These are phyloP conservation scores for Fistulifera solaris DNA, from an alignment of 108 stramenopile species.

Conservation along the genomic window DNA sequence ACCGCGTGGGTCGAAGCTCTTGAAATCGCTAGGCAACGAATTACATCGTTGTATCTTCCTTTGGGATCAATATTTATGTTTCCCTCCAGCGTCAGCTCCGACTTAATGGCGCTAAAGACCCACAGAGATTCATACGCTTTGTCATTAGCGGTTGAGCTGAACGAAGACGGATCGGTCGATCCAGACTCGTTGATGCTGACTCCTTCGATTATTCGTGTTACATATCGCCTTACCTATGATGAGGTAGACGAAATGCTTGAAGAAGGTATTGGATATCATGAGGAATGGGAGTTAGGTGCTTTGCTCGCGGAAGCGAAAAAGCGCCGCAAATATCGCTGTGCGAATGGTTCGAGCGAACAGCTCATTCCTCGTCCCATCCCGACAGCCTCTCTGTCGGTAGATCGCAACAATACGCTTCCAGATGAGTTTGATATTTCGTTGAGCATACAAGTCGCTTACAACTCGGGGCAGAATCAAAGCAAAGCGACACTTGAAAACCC, in stretches of 20 bases:
- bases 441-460: conserved; percentile 55
- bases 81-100: conserved; percentile 37
- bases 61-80: conserved; percentile 56
- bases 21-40: conserved; percentile 39
- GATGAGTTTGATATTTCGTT: conserved; percentile 38
- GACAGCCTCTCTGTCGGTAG: conserved; percentile 27
- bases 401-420: conserved; percentile 16
- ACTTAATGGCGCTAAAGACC: conserved; percentile 49
- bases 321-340: conserved; percentile 43
- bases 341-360: conserved; percentile 52
- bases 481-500: conserved; percentile 16
- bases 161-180: conserved; percentile 58
- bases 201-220: conserved; percentile 46
- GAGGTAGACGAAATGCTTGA: conserved; percentile 82
- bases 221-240: conserved; percentile 72
- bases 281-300: conserved; percentile 81
- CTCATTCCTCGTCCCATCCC: conserved; percentile 60
- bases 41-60: conserved; percentile 64
- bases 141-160: conserved; percentile 59
- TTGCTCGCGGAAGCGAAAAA: conserved; percentile 44
- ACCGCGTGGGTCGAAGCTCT: conserved; percentile 41
- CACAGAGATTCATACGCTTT: conserved; percentile 36
- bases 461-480: conserved; percentile 50
- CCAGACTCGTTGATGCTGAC: conserved; percentile 39
- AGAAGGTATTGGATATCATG: conserved; percentile 57